phyloP scores from a whole-genome alignment of 2,329 filamentous ascomycete species.

The Oidium heveae region DNA sequence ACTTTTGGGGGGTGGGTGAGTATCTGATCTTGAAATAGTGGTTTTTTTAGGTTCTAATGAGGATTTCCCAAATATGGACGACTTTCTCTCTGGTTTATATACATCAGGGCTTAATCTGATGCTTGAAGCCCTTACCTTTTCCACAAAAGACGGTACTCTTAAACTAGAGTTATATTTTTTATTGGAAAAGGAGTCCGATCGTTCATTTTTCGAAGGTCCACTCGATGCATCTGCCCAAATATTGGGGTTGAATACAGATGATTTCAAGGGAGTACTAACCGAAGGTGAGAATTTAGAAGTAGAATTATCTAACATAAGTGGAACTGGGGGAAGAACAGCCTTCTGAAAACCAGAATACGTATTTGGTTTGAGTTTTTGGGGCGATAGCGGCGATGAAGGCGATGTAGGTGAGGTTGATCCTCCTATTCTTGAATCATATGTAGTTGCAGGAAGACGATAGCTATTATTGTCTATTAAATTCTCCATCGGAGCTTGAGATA shows the following conservation, averaged over 20 bases:
- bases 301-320: slow-evolving; percentile 4
- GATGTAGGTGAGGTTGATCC: slow-evolving; percentile 2
- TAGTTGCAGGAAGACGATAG: slow-evolving; percentile 12
- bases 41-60: not conserved
- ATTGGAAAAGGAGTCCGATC: not conserved
- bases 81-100: slow-evolving; percentile 16
- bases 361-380: slow-evolving; percentile 2
- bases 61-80: not conserved
- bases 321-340: slow-evolving; percentile 1
- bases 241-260: not conserved
- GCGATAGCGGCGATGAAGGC: not conserved
- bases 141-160: slow-evolving; percentile 5
- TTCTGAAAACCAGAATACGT: slow-evolving; percentile 2
- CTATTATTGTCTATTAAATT: not conserved
- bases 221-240: not conserved
- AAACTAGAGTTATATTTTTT: not conserved
- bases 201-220: not conserved
- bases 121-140: slow-evolving; percentile 12
- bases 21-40: not conserved
- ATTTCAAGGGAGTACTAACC: not conserved
- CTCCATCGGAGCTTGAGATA: slow-evolving; percentile 24
- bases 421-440: slow-evolving; percentile 13
- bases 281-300: not conserved
- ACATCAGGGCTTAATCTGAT: slow-evolving; percentile 23
- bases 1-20: not conserved